Conservation (phyloP, 768 basidiomycete species). For the Russula sp. region DNA sequence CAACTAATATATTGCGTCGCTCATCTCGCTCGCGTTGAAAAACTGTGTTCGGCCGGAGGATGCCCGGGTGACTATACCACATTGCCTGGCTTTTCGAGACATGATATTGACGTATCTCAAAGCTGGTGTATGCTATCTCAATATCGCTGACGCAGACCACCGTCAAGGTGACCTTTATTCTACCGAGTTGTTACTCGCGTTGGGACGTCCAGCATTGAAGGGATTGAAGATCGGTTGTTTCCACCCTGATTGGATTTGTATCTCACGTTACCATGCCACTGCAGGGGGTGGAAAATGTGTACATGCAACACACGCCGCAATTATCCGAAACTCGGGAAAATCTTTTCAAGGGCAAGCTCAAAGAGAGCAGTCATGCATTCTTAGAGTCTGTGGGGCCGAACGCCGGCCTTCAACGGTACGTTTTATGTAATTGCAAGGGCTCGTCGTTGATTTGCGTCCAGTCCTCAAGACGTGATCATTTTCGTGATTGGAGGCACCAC, state of each 20-base stretch:
- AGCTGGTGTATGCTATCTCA: conserved; percentile 94
- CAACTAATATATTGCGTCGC: conserved; percentile 72
- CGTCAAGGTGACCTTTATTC: conserved; percentile 97
- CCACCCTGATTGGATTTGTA: background rate
- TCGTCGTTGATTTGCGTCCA: conserved; percentile 30
- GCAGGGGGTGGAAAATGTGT: conserved; percentile 99
- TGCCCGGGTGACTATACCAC: conserved; percentile 47
- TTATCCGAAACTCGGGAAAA: conserved; percentile 86
- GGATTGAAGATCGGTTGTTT: conserved; percentile 70
- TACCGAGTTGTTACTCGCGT: conserved; percentile 88
- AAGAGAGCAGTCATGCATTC: conserved; percentile 89
- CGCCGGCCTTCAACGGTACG: conserved; percentile 64
- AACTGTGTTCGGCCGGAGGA: conserved; percentile 76
- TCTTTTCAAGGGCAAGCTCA: conserved; percentile 77
- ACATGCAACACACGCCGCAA: conserved; percentile 95
- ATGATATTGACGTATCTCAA: conserved; percentile 6
- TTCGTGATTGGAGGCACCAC: conserved; percentile 97
- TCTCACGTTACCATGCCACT: conserved; percentile 15
- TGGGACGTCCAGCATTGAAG: conserved; percentile 91
- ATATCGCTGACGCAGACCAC: conserved; percentile 91
- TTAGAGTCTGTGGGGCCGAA: conserved; percentile 65
- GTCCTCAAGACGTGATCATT: conserved; percentile 93
- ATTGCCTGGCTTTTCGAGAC: background rate
- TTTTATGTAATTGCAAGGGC: conserved; percentile 1
- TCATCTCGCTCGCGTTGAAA: conserved; percentile 66